Evolutionary conservation across 2,329 filamentous ascomycete species (phyloP).

Genomic region (Blumeria hordei): DNA sequence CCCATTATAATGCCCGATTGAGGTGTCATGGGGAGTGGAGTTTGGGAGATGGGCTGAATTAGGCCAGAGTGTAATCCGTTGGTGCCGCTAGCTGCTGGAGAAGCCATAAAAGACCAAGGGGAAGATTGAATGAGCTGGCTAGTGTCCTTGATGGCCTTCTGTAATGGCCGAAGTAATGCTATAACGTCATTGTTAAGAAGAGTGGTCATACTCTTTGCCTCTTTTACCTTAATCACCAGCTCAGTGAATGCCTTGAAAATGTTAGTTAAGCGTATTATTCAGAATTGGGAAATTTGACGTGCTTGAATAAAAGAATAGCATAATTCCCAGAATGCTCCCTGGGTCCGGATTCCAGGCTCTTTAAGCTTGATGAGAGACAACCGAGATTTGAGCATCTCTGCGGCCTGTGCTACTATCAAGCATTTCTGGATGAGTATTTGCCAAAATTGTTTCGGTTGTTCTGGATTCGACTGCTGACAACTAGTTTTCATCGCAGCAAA

Average conservation of each 20-base stretch:
- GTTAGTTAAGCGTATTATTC: conserved; percentile 4
- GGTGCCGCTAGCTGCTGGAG: conserved; percentile 7
- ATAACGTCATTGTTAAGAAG: conserved; percentile 42
- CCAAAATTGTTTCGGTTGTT: conserved; percentile 40
- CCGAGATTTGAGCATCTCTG: conserved; percentile 46
- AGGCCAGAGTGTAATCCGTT: conserved; percentile 8
- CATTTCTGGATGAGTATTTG: conserved; percentile 48
- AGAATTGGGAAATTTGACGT: conserved; percentile 1
- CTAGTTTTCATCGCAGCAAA: conserved; percentile 36
- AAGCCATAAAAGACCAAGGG: conserved; percentile 30
- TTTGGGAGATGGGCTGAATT: conserved; percentile 21
- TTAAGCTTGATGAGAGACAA: conserved; percentile 64
- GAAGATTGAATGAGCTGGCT: conserved; percentile 44
- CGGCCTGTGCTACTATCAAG: conserved; percentile 43
- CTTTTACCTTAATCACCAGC: conserved; percentile 35
- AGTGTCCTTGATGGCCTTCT: conserved; percentile 62
- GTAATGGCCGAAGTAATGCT: conserved; percentile 52
- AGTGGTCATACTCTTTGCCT: conserved; percentile 21
- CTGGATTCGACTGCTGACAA: conserved; percentile 31
- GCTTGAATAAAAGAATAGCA: conserved; percentile 48
- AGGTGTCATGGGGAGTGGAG: conserved; percentile 57
- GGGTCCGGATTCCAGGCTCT: conserved; percentile 49
- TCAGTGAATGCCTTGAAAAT: conserved; percentile 34
- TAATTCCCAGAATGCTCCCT: conserved; percentile 37
- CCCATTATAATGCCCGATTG: conserved; percentile 62